Evolutionary conservation across 768 basidiomycete species (phyloP), one percentile per base, ranked within the genome.

Genomic region (Galerina marginata): DNA sequence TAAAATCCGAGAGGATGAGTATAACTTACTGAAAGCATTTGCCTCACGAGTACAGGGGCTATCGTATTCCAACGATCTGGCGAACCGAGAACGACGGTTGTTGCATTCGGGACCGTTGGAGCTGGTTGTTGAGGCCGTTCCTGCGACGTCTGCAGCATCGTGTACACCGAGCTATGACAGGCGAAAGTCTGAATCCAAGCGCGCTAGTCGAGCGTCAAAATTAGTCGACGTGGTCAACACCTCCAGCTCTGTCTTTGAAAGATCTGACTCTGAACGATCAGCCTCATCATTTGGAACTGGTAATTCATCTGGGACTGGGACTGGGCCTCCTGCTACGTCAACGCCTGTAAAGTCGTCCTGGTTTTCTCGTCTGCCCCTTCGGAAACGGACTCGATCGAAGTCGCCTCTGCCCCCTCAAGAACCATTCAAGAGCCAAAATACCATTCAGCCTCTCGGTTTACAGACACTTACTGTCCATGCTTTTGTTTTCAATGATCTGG

Each of bases 1-100:
- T 63, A 95, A 95, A 69, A 74, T 83, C 10, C 84, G 92, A 16
- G 94, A 96, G 72, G 92, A 95, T 53, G 92, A 94, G 61, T 93
- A 95, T 69, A 86, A 88, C n/a, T 73, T 85, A 39, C 78, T 92
- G 37, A 91, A 90, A 70, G 73, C 80, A 16, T 79, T 93, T 16
- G 75, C 85, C 12, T 70, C 74, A 6, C 81, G 83, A 0, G 84
- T 96, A 61, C 77, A 82, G 23, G 90, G 90, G 1, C 69, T 92
- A 4, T 81, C 86, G 1, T 72, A 81, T 1, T 69, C 79, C 1
- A 74, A 78, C 1, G 82, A 79, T 23, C 79, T 96, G 1, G 88
- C 90, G 1, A 80, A 79, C 29, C 81, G 93, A 43, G 92, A 92
- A 59, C 83, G 95, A n/a, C 78, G 88, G 42, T 78, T 96, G 11